Evolutionary conservation across 257 asterid species (phyloP), one percentile per base, ranked within the genome.

Genomic region (Paraleonurus japonicus): DNA sequence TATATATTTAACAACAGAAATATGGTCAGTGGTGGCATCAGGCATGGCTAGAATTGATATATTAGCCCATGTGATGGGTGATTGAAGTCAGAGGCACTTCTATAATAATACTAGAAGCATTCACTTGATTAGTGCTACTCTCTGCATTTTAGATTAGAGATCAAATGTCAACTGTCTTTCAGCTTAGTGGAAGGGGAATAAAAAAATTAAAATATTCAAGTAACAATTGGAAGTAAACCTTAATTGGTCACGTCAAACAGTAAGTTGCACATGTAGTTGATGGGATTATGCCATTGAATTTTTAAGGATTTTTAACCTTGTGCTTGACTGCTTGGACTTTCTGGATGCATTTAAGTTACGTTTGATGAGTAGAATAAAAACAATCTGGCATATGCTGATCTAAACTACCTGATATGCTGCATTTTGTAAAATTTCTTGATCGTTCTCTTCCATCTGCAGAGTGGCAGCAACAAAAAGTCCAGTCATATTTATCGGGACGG

Each of bases 391-490:
- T 39, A 27, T 67, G 50, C 9, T 28, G 43, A 54, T 67, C 55
- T 20, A 65, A 75, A 11, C 59, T 30, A 2, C 41, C 41, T 71
- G 16, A 50, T 69, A 39, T 50, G 33, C 53, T 62, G 11, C 69
- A 11, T 8, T 65, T 27, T 73, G 60, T 59, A 72, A 65, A 17
- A 43, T 64, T 16, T 54, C 3, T 11, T 74, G 48, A 64, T 65
- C 16, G 26, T 73, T 74, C 61, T 54, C 9, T 62, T 75, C 58
- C 77, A 63, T 77, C 75, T 79, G 79, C 89, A 93, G 97, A 55
- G 98, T 93, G 65, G 98, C 98, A 27, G 98, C 96, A 32, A 93
- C 97, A 69, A 89, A 93, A 79, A 93, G 98, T 84, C 98, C 98
- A 19, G 78, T 93, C 76, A 93, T 90, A 82, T 93, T 90, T 77